Conservation (phyloP, 345 rosid species). For the Rhodomyrtus tomentosa region DNA sequence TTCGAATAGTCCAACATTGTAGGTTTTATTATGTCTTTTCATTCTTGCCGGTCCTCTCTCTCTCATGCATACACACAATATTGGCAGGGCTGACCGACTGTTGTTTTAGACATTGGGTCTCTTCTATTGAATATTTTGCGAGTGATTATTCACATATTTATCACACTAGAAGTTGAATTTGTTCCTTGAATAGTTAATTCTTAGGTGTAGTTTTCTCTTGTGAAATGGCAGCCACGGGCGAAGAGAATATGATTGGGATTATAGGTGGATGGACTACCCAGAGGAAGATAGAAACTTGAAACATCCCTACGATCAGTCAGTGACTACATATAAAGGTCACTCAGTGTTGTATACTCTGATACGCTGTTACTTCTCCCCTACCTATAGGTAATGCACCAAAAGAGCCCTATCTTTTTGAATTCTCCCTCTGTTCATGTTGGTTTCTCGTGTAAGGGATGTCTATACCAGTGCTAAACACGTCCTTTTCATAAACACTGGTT, state of each 20-base stretch:
- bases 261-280: slow-evolving; percentile 55
- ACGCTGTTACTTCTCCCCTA: slow-evolving; percentile 67
- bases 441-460: neutral
- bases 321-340: slow-evolving; percentile 60
- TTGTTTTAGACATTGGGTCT: neutral
- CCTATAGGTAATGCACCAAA: slow-evolving; percentile 27
- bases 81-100: neutral
- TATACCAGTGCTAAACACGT: neutral
- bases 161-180: neutral
- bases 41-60: neutral
- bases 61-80: neutral
- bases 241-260: slow-evolving; percentile 37
- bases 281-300: slow-evolving; percentile 18
- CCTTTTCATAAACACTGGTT: neutral
- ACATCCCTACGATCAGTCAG: slow-evolving; percentile 44
- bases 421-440: neutral
- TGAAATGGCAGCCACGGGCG: slow-evolving; percentile 5
- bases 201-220: neutral
- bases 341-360: slow-evolving; percentile 47
- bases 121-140: neutral
- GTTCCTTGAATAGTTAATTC: neutral
- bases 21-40: slow-evolving; percentile 3
- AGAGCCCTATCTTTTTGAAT: neutral
- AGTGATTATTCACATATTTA: neutral
- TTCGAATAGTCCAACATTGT: slow-evolving; percentile 16